Evolutionary conservation across 352 stramenopile species (phyloP), one percentile per base, ranked within the genome.

Genomic region (Hyaloperonospora arabidopsidis): DNA sequence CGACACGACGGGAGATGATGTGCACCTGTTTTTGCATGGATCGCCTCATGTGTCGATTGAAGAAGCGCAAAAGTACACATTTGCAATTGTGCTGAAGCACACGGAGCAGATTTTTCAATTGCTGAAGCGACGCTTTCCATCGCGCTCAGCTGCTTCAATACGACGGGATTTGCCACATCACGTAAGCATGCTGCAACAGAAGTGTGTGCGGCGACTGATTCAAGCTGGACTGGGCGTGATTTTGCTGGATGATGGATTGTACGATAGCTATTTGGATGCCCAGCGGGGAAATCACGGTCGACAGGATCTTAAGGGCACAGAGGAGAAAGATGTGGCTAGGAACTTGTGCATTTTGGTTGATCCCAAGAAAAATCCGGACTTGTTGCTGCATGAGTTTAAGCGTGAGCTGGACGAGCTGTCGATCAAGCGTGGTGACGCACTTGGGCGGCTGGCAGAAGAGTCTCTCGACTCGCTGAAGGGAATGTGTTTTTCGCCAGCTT

Each of bases 41-140:
- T 63, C 72, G 0, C 72, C 81, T 2, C 81, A 91, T 39, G 70
- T 91, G 50, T 87, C 79, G 1, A 89, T 94, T 35, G 76, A 94
- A 29, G 84, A 94, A 62, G 73, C 79, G 45, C 84, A 94, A 48
- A 91, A 91, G 66, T 94, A 94, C 60, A 94, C 84, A 25, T 94
- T 94, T 57, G 81, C 84, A 2, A 76, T 94, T 40, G 73, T 94
- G n/a, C 60, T 94, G 1, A 80, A 84, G 51, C 79, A 91, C 63
- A 90, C 81, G 29, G 64, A 87, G 34, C 81, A 94, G 63, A 73
- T 94, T 21, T 84, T 83, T 38, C 57, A 74, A 6, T 59, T 92
- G 2, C 43, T 94, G 40, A 72, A 74, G 12, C 61, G 67, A 7
- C 70, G 81, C 43, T 91, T 91, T 56, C 80, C 79, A 43, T 87